phyloP scores from a whole-genome alignment of 2,329 filamentous ascomycete genomes.

The Dothistroma pini region DNA sequence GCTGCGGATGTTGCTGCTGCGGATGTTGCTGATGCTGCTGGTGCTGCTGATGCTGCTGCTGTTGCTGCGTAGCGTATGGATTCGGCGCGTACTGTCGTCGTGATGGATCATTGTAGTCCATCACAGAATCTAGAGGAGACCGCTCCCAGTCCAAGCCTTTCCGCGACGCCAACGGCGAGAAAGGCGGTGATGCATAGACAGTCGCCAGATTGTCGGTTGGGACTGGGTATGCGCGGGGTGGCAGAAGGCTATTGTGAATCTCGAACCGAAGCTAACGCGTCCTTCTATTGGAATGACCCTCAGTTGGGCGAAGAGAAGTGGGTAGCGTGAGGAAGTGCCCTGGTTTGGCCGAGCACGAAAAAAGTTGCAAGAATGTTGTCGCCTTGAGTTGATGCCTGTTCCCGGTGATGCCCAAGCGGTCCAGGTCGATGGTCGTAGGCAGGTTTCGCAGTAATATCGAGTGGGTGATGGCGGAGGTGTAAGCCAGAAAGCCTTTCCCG shows the following conservation, averaged over 20 bases:
- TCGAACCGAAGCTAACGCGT: background rate
- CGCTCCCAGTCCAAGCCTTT: constrained; percentile 24
- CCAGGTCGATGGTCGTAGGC: constrained; percentile 6
- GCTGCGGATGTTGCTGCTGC: constrained; percentile 24
- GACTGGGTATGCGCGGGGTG: constrained; percentile 5
- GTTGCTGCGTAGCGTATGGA: constrained; percentile 29
- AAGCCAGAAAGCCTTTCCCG: constrained; percentile 7
- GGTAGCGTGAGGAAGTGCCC: background rate
- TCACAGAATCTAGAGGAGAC: constrained; percentile 25
- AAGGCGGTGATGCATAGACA: constrained; percentile 33
- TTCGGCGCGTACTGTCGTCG: constrained; percentile 34
- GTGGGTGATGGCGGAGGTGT: background rate
- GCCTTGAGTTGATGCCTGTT: constrained; percentile 22
- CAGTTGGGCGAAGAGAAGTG: constrained; percentile 1
- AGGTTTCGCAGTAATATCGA: background rate
- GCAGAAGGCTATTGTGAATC: constrained; percentile 1
- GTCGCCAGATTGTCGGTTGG: constrained; percentile 29
- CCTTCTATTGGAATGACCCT: background rate
- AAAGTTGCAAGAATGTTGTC: constrained; percentile 19
- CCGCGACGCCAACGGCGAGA: constrained; percentile 31
- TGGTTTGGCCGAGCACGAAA: constrained; percentile 12
- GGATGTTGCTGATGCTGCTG: constrained; percentile 27
- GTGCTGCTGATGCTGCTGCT: constrained; percentile 25
- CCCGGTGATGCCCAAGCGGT: constrained; percentile 23
- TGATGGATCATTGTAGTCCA: constrained; percentile 36